Percentiles rank a stretch among this genome's conserved stretches.
These are phyloP conservation scores for Iris pallida DNA, from an alignment of 116 monocot species.

Conservation along the genomic window DNA sequence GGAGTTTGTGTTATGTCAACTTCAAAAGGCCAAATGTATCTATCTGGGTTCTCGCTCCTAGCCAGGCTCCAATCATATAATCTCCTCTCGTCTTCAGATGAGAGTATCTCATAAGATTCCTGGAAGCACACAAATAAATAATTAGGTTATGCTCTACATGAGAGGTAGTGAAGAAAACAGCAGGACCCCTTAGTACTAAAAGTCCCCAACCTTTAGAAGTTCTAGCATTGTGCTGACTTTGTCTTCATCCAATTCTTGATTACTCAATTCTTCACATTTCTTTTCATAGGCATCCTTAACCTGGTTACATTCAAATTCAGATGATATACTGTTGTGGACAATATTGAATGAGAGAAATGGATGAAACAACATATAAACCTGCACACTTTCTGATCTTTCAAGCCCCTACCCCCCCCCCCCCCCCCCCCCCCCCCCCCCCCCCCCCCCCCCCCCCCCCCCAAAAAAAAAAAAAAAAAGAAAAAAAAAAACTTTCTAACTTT, in stretches of 20 bases:
- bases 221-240: slow-evolving; percentile 32
- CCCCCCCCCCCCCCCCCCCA: too few species aligned
- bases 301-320: too few species aligned
- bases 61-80: slow-evolving; percentile 88
- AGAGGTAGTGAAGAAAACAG: neutral
- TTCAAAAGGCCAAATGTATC: slow-evolving; percentile 85
- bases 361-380: too few species aligned
- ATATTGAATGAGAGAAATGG: too few species aligned
- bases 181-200: neutral
- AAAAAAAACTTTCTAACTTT: too few species aligned
- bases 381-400: too few species aligned
- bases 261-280: slow-evolving; percentile 63
- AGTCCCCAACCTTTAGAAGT: slow-evolving; percentile 51
- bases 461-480: too few species aligned
- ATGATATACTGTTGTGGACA: too few species aligned
- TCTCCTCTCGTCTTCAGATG: slow-evolving; percentile 80
- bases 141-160: neutral
- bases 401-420: too few species aligned
- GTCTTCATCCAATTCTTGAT: slow-evolving; percentile 54
- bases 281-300: slow-evolving; percentile 35
- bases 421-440: too few species aligned
- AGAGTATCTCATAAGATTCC: slow-evolving; percentile 77
- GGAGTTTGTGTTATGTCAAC: slow-evolving; percentile 53
- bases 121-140: slow-evolving; percentile 3
- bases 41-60: slow-evolving; percentile 66